These are phyloP conservation scores for Pezicula rhizophila DNA, from an alignment of 2,329 filamentous ascomycete genomes.

Conservation along the genomic window DNA sequence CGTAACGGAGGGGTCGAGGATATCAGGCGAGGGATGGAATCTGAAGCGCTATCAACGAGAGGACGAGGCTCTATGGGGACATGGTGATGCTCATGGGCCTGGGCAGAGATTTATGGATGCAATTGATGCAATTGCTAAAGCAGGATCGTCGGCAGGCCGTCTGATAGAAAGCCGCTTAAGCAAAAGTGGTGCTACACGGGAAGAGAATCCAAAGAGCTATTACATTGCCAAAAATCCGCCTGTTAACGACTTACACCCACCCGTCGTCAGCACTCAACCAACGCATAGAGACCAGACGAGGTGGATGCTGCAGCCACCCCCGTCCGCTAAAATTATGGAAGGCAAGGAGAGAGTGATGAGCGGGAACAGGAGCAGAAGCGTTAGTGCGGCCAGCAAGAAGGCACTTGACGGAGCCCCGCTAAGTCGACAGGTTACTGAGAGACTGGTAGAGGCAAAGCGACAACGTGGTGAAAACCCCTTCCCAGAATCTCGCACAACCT, in stretches of 20 bases:
- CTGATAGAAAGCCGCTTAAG: slow-evolving; percentile 44
- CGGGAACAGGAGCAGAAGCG: slow-evolving; percentile 51
- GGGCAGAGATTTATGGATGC: slow-evolving; percentile 44
- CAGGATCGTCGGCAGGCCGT: slow-evolving; percentile 45
- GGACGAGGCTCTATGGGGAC: slow-evolving; percentile 81
- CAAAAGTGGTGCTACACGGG: slow-evolving; percentile 24
- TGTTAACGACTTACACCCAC: slow-evolving; percentile 81
- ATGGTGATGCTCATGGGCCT: slow-evolving; percentile 40
- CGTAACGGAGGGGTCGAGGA: slow-evolving; percentile 37
- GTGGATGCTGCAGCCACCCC: slow-evolving; percentile 93
- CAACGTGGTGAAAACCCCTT: slow-evolving; percentile 22
- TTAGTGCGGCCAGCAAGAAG: slow-evolving; percentile 34
- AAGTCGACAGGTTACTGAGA: slow-evolving; percentile 23
- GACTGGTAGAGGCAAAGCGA: slow-evolving; percentile 23
- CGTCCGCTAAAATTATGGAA: slow-evolving; percentile 85
- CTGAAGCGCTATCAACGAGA: slow-evolving; percentile 75
- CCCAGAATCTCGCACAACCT: slow-evolving; percentile 11
- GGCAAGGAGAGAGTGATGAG: slow-evolving; percentile 70
- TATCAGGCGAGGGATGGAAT: slow-evolving; percentile 62
- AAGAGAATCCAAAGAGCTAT: slow-evolving; percentile 28
- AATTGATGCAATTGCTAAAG: slow-evolving; percentile 37
- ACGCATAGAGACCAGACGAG: slow-evolving; percentile 62
- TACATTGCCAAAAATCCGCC: slow-evolving; percentile 51
- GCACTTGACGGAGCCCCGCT: slow-evolving; percentile 15
- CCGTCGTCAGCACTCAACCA: slow-evolving; percentile 72